Base-by-base conservation (phyloP, 441 rosid species). In the Jatropha podagrica region DNA sequence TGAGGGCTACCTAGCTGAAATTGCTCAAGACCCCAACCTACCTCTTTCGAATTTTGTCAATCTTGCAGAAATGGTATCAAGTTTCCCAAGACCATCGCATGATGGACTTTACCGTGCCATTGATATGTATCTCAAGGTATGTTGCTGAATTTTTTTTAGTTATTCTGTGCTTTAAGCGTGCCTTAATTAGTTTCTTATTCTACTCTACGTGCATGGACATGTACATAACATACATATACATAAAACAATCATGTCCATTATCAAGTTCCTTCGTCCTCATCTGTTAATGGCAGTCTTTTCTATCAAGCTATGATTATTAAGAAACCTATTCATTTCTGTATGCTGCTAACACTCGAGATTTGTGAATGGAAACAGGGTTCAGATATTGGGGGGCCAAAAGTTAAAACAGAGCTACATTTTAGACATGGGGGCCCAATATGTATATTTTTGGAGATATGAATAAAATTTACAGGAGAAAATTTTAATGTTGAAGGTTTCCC, bases 111-210 rank as follows among this genome's bases (percentile, higher is more conserved):
- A 93, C 63, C 92, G 93, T 3, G 94, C 96, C 60, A 83, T 91
- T 38, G 97, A 95, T 83, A 91, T 89, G 94, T 95, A 89, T 72
- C 88, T 95, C 18, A 93, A 95, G 99, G 99, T 94, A 78, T 71
- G 48, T 56, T 68, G 11, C 74, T 48, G 18, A 71, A 23, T 46
- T 4, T 62, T 46, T 32, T 70, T 27, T 12, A 37, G 13, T 3
- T 10, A 37, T 48, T 56, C 15, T 7, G n/a, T 20, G 14, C 7
- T 58, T 56, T 41, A 40, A 56, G 7, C 8, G 20, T n/a, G 18
- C 10, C 13, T 37, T 18, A 3, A 9, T 58, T 42, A n/a, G 37
- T 5, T 58, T 23, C n/a, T 14, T 61, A 61, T 61, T 42, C 41
- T 18, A 17, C 37, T 54, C 4, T 52, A 52, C 18, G 7, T 69